phyloP scores from a whole-genome alignment of 2,329 filamentous ascomycete genomes.

The Colletotrichum caudatum region DNA sequence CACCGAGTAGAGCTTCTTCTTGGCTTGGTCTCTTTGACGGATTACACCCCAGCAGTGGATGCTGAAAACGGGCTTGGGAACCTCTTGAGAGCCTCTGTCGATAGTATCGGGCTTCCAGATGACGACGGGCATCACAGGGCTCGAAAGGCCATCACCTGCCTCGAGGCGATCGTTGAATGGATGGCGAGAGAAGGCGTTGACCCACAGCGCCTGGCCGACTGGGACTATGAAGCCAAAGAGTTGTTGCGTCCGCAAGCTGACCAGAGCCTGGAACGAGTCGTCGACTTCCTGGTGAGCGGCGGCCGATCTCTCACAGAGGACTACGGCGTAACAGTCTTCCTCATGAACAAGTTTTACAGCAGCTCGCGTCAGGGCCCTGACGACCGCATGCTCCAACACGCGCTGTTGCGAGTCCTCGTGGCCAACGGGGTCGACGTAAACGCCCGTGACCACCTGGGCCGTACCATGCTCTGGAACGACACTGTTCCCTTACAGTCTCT shows the following conservation, averaged over 20 bases:
- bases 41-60: neutral
- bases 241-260: too few relatives aligned
- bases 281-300: too few relatives aligned
- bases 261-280: too few relatives aligned
- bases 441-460: neutral
- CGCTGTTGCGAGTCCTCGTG: neutral
- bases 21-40: neutral
- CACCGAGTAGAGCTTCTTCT: neutral
- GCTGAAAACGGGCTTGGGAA: neutral
- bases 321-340: too few relatives aligned
- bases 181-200: too few relatives aligned
- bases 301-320: too few relatives aligned
- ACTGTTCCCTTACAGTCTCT: neutral
- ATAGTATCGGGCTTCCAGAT: neutral
- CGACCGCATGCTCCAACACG: neutral
- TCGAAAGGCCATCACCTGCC: too few relatives aligned
- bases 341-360: too few relatives aligned
- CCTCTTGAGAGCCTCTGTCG: neutral
- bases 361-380: too few relatives aligned
- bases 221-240: too few relatives aligned
- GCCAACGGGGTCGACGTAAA: neutral
- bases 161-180: too few relatives aligned
- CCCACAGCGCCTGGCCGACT: too few relatives aligned
- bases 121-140: neutral
- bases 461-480: constrained; percentile 3